Evolutionary conservation across 805 yeast genomes (phyloP), one percentile per base, ranked within the genome.

Genomic region (Candida sithepensis): DNA sequence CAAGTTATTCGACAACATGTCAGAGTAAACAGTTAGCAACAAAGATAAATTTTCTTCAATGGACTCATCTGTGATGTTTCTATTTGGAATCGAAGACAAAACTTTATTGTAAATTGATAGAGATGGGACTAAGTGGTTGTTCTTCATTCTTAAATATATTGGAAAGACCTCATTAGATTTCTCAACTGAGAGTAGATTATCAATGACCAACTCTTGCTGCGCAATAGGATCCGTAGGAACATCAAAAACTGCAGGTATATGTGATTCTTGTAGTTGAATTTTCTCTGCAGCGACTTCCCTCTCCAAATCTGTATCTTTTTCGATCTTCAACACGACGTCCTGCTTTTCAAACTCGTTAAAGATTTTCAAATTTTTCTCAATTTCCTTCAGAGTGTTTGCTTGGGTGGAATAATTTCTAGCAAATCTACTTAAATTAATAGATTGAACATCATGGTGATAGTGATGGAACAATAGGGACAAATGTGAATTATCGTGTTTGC

Each of bases 1-100:
- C 36, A 79, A 50, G 50, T 70, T 72, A 53, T 73, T 71, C 21
- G 76, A 59, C 34, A 85, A 69, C 60, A 84, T 67, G 56, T 84
- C 90, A 43, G 85, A 86, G 59, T 85, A 85, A 32, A 84, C 81
- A 19, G 80, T 82, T 52, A 85, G 66, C 48, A 85, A 61, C 45
- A 75, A 78, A 2, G 87, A 84, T 60, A 85, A 70, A 59, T 76
- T 78, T 41, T 74, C 75, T 60, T 85, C 89, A 6, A 78, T 64
- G 22, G 81, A 70, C 51, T 73, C 76, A 47, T 77, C 77, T 46
- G 75, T 73, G 34, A 79, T 64, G 2, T 69, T 57, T 62, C 94
- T 73, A 39, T 63, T 50, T 13, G 75, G 64, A 10, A 85, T 72
- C 0, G 90, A 81, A 19, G 67, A 62, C 39, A 85, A 65, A 4